phyloP scores from a whole-genome alignment of 495 filamentous ascomycete species.

The Hyaloscypha variabilis region DNA sequence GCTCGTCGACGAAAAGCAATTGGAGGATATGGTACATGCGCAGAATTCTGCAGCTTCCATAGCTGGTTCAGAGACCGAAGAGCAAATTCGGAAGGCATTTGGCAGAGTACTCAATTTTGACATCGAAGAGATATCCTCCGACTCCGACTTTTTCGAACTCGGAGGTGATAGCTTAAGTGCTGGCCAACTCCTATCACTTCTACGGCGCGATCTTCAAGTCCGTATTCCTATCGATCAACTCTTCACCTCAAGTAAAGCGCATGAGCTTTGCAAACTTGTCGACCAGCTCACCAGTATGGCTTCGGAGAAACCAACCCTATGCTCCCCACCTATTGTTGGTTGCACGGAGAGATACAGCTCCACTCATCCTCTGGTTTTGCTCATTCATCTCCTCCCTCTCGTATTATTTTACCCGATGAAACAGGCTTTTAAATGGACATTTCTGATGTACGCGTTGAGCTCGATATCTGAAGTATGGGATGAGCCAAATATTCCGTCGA shows the following conservation, averaged over 20 bases:
- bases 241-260: constrained; percentile 39
- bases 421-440: constrained; percentile 42
- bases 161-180: constrained; percentile 48
- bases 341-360: constrained; percentile 41
- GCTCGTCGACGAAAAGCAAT: constrained; percentile 27
- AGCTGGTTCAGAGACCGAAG: constrained; percentile 27
- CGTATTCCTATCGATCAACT: constrained; percentile 42
- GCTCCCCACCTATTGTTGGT: too few species aligned
- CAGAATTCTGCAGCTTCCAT: constrained; percentile 3
- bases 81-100: constrained; percentile 38
- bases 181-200: constrained; percentile 41
- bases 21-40: background rate
- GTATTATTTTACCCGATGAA: constrained; percentile 40
- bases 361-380: constrained; percentile 39
- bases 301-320: too few species aligned
- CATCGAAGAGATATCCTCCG: constrained; percentile 29
- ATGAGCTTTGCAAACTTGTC: constrained; percentile 31
- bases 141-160: constrained; percentile 45
- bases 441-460: constrained; percentile 39
- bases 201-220: constrained; percentile 40
- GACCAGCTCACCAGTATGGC: background rate
- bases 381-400: constrained; percentile 43
- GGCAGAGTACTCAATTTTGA: constrained; percentile 33
- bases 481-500: constrained; percentile 32
- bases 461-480: constrained; percentile 31